Conservation (phyloP, 1,284 basidiomycete genomes). For the Retiboletus flavoniger region DNA sequence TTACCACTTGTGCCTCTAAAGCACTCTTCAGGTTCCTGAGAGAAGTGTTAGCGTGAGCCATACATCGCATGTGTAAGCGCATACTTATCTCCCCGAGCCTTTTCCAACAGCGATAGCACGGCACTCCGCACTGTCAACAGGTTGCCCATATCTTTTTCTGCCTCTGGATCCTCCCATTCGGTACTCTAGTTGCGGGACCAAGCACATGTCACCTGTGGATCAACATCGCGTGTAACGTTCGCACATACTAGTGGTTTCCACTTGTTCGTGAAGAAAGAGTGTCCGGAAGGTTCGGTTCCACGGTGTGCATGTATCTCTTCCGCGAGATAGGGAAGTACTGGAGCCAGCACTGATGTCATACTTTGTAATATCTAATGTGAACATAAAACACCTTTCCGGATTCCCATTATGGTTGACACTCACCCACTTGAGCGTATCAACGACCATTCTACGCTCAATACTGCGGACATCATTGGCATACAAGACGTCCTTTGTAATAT, state of each 20-base stretch:
- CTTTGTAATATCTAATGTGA: constrained; percentile 62
- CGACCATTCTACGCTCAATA: constrained; percentile 57
- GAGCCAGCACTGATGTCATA: constrained; percentile 76
- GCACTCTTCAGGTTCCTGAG: constrained; percentile 69
- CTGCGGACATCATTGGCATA: constrained; percentile 69
- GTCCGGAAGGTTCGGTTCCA: constrained; percentile 30
- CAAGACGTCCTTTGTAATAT: constrained; percentile 87
- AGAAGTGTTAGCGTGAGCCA: constrained; percentile 2
- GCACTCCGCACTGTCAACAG: constrained; percentile 55
- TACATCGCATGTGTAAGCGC: constrained; percentile 16
- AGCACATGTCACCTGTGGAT: constrained; percentile 6
- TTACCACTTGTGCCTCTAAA: constrained; percentile 66
- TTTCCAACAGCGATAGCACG: constrained; percentile 65
- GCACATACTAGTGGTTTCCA: constrained; percentile 62
- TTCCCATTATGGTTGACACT: constrained; percentile 15
- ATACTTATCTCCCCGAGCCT: constrained; percentile 69
- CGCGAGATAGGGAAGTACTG: constrained; percentile 87
- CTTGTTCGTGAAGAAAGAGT: constrained; percentile 61
- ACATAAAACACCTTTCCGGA: neutral
- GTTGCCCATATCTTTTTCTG: constrained; percentile 57
- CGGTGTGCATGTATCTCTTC: constrained; percentile 75
- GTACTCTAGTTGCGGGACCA: constrained; percentile 36
- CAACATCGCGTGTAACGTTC: neutral
- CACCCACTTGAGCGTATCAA: constrained; percentile 77
- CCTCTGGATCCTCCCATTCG: constrained; percentile 55